Conservation (phyloP, 805 yeast species). For the Candida ficus region DNA sequence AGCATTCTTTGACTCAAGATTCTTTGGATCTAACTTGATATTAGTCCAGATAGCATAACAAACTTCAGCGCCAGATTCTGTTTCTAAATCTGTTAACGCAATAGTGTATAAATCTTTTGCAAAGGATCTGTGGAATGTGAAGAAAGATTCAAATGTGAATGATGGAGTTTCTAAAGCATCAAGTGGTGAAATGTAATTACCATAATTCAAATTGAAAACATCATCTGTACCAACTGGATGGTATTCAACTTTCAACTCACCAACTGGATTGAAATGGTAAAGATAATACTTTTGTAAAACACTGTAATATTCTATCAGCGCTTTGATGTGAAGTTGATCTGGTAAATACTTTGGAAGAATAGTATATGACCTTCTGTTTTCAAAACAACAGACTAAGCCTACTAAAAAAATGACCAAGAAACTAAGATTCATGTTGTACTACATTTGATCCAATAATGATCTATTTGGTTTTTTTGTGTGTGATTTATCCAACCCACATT, state of each 20-base stretch:
- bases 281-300: constrained; percentile 9
- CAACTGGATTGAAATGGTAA: constrained; percentile 17
- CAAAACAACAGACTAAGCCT: not conserved
- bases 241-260: constrained; percentile 12
- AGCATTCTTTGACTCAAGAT: not conserved
- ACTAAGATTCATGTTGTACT: too few relatives aligned
- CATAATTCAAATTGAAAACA: constrained; percentile 11
- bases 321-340: not conserved
- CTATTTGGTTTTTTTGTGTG: too few relatives aligned
- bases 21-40: constrained; percentile 6
- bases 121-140: constrained; percentile 7
- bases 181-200: constrained; percentile 18
- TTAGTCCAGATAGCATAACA: constrained; percentile 21
- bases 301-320: not conserved
- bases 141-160: constrained; percentile 10
- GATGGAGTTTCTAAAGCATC: constrained; percentile 15
- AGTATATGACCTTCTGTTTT: not conserved
- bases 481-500: too few relatives aligned
- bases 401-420: not conserved
- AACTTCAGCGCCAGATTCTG: constrained; percentile 7
- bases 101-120: constrained; percentile 9
- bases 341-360: not conserved
- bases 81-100: constrained; percentile 16
- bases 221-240: constrained; percentile 5
- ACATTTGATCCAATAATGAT: too few relatives aligned